Evolutionary conservation across 495 filamentous ascomycete species (phyloP).

Genomic region (Xylaria castorea): DNA sequence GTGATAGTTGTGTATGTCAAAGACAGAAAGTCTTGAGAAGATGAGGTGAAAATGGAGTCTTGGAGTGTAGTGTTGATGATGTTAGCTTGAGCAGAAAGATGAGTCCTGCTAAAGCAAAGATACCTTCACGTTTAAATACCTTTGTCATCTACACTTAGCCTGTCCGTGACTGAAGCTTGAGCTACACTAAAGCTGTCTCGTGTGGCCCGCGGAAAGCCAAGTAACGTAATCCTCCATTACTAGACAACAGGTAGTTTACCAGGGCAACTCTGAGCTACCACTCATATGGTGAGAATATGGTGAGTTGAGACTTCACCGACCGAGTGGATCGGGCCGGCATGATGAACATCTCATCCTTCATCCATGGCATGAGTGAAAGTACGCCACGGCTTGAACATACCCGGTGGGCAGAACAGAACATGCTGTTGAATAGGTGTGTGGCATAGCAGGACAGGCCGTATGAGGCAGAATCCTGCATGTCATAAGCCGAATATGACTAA

Average conservation of each 20-base stretch:
- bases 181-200: neutral
- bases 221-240: neutral
- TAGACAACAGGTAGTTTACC: neutral
- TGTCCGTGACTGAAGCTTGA: neutral
- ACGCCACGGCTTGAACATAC: neutral
- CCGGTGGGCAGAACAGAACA: neutral
- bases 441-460: neutral
- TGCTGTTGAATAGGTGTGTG: neutral
- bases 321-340: neutral
- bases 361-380: neutral
- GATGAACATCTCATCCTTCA: neutral
- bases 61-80: neutral
- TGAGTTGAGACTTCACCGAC: neutral
- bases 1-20: neutral
- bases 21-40: neutral
- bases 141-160: neutral
- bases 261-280: neutral
- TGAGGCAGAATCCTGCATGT: neutral
- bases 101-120: neutral
- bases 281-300: neutral
- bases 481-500: neutral
- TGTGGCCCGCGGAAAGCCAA: neutral
- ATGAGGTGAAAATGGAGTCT: neutral
- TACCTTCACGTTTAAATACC: neutral
- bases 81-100: neutral